A percentile compares a stretch with the other conserved stretches of the same genome.
phyloP scores from a whole-genome alignment of 2,329 filamentous ascomycete species.

The Emergomyces pasteurianus region DNA sequence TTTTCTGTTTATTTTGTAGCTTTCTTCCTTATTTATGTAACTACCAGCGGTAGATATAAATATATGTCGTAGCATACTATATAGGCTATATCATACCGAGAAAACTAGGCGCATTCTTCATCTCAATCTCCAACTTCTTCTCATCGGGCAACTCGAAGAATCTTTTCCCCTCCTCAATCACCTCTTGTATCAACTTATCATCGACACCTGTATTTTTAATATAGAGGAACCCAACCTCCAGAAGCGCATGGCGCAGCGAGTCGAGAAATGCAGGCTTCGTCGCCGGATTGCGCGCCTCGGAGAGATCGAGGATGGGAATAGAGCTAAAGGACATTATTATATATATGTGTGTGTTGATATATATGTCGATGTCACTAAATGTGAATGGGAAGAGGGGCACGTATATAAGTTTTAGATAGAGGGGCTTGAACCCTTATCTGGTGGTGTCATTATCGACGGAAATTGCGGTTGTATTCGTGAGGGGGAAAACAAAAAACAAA shows the following conservation, averaged over 20 bases:
- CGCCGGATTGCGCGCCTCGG: constrained; percentile 47
- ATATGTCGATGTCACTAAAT: neutral
- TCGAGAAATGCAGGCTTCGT: constrained; percentile 62
- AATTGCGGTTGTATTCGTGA: neutral
- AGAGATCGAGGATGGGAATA: constrained; percentile 67
- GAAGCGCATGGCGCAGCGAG: constrained; percentile 59
- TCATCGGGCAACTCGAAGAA: constrained; percentile 68
- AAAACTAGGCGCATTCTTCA: constrained; percentile 63
- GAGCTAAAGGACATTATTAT: constrained; percentile 54
- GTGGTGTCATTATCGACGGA: neutral
- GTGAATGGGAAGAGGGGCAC: neutral
- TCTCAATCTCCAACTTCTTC: constrained; percentile 64
- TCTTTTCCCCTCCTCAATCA: constrained; percentile 53
- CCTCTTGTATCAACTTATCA: constrained; percentile 50
- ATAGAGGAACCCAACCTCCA: constrained; percentile 83
- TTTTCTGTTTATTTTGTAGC: neutral
- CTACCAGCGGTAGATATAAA: neutral
- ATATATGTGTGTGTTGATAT: neutral
- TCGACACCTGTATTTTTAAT: constrained; percentile 67
- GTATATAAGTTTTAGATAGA: neutral
- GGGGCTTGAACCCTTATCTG: neutral
- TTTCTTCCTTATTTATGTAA: constrained; percentile 24
- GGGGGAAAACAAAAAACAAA: neutral
- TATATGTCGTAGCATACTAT: too few species aligned
- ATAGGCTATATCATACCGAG: constrained; percentile 51